These are phyloP conservation scores for Citrus medica DNA, from an alignment of 345 rosid genomes.

Conservation along the genomic window DNA sequence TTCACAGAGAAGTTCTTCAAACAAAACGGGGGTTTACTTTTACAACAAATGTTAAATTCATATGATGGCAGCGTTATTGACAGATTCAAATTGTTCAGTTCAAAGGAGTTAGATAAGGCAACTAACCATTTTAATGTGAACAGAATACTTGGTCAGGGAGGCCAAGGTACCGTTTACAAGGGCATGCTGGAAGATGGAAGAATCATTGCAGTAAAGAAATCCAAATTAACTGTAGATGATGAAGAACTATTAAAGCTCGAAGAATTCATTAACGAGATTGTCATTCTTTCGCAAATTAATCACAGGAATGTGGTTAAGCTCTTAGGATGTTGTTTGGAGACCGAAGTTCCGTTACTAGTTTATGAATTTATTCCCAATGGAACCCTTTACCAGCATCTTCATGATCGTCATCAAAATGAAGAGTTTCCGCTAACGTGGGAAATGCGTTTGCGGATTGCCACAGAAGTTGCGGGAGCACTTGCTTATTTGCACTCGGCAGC, in stretches of 20 bases:
- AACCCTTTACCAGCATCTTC: not conserved
- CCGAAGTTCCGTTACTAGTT: not conserved
- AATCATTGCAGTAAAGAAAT: slow-evolving; percentile 11
- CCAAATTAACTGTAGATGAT: not conserved
- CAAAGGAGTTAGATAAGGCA: slow-evolving; percentile 2
- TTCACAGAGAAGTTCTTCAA: no score
- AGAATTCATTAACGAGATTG: slow-evolving; percentile 9
- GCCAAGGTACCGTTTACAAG: slow-evolving; percentile 8
- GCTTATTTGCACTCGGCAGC: no score
- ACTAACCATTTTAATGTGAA: slow-evolving; percentile 2
- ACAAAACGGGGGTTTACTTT: no score
- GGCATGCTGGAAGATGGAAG: slow-evolving; percentile 1
- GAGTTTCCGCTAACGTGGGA: no score
- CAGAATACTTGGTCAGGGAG: slow-evolving; percentile 5
- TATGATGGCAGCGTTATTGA: no score
- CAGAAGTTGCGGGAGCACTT: no score
- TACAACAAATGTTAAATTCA: no score
- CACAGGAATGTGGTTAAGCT: slow-evolving; percentile 13
- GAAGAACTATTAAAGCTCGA: not conserved
- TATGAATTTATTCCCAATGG: slow-evolving; percentile 6
- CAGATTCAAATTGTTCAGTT: not conserved
- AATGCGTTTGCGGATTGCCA: no score
- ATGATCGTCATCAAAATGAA: not conserved
- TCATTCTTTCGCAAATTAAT: slow-evolving; percentile 1
- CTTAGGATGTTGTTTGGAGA: not conserved